Percentiles rank a stretch among this genome's conserved stretches.
These are phyloP conservation scores for Jimgerdemannia flammicorona DNA, from an alignment of 192 early-diverging fungal genomes.

Conservation along the genomic window DNA sequence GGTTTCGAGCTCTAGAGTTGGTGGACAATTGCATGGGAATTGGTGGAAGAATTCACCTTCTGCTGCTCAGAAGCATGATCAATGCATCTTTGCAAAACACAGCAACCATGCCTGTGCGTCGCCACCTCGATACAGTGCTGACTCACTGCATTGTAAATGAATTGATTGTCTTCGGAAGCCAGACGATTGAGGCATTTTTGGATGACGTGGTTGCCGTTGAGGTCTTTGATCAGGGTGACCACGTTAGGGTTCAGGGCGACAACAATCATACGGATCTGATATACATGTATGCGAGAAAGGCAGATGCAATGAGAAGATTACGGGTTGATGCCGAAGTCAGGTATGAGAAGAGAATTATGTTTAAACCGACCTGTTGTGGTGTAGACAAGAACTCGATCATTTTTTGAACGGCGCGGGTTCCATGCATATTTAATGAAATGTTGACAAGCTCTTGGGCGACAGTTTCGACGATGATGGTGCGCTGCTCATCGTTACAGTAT, in stretches of 20 bases:
- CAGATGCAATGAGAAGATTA: neutral
- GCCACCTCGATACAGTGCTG: conserved; percentile 76
- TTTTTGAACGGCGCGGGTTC: conserved; percentile 90
- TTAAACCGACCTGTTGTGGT: conserved; percentile 44
- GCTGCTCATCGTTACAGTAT: conserved; percentile 71
- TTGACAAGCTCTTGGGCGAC: conserved; percentile 72
- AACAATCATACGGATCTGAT: conserved; percentile 63
- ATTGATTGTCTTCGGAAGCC: conserved; percentile 76
- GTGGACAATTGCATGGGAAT: neutral
- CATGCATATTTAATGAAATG: conserved; percentile 89
- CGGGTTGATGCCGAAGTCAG: conserved; percentile 4
- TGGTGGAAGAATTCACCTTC: conserved; percentile 33
- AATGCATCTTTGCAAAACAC: conserved; percentile 88
- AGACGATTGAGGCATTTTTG: conserved; percentile 86
- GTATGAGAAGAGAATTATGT: neutral
- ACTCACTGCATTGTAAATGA: conserved; percentile 82
- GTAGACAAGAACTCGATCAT: conserved; percentile 78
- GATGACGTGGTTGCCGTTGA: conserved; percentile 91
- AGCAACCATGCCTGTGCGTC: conserved; percentile 90
- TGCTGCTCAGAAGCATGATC: conserved; percentile 73
- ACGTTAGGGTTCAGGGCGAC: conserved; percentile 64
- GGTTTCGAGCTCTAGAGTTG: too few species aligned
- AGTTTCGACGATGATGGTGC: conserved; percentile 65
- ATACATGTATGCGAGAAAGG: conserved; percentile 4
- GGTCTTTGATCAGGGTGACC: conserved; percentile 83